Evolutionary conservation across 495 filamentous ascomycete species (phyloP).

Genomic region (Emericellopsis terricola): DNA sequence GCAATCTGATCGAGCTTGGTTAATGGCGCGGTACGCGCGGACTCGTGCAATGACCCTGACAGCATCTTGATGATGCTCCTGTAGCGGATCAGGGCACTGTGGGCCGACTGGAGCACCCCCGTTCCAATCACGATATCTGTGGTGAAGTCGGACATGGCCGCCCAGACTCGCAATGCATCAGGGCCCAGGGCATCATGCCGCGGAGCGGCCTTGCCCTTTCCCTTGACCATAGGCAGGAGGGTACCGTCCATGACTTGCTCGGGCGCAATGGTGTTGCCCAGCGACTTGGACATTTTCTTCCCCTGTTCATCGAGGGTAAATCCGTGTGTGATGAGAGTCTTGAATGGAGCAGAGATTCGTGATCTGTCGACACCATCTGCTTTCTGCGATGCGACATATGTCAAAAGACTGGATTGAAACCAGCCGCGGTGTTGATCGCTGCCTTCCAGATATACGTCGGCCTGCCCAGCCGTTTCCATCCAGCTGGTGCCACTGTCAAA

Average conservation of each 20-base stretch:
- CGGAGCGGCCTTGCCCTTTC: constrained; percentile 16
- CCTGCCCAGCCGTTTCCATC: constrained; percentile 44
- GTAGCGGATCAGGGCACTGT: constrained; percentile 64
- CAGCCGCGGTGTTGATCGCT: constrained; percentile 92
- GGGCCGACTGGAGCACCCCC: constrained; percentile 52
- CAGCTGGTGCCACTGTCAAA: constrained; percentile 97
- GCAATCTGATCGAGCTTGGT: constrained; percentile 54
- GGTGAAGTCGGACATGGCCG: constrained; percentile 78
- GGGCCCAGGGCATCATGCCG: constrained; percentile 37
- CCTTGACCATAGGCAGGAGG: constrained; percentile 29
- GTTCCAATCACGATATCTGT: constrained; percentile 65
- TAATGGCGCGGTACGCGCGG: constrained; percentile 22
- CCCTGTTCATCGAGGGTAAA: constrained; percentile 81
- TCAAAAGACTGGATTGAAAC: constrained; percentile 99
- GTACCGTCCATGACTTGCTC: constrained; percentile 68
- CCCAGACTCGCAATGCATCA: constrained; percentile 87
- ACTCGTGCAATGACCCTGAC: constrained; percentile 58
- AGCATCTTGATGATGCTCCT: constrained; percentile 77
- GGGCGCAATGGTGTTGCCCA: constrained; percentile 78
- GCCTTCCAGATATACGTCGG: constrained; percentile 87
- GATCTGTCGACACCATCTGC: constrained; percentile 9
- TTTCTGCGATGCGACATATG: constrained; percentile 33
- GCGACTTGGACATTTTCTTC: constrained; percentile 95
- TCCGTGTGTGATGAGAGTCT: constrained; percentile 77
- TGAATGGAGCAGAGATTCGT: constrained; percentile 41